phyloP scores from a whole-genome alignment of 2,329 filamentous ascomycete species.

The Myriosclerotinia curreyana region DNA sequence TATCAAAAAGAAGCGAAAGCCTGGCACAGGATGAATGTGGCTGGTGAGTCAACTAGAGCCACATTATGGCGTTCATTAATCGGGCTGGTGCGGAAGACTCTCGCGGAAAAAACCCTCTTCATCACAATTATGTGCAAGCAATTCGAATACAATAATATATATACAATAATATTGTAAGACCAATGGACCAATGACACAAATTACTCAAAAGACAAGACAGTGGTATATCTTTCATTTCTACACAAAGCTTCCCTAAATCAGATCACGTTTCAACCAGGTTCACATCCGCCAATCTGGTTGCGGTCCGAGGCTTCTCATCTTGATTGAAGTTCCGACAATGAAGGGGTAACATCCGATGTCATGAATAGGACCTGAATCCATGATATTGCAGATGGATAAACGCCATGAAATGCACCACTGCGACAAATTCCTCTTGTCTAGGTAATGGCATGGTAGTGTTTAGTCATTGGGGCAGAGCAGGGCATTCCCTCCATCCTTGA shows the following conservation, averaged over 20 bases:
- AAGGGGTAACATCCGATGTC: too few relatives aligned
- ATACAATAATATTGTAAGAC: too few relatives aligned
- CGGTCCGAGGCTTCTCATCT: too few relatives aligned
- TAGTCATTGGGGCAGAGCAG: not conserved
- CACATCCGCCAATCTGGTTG: too few relatives aligned
- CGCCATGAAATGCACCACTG: not conserved
- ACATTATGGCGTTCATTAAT: not conserved
- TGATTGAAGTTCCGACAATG: too few relatives aligned
- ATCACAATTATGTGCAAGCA: not conserved
- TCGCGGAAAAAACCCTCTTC: not conserved
- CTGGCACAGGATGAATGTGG: not conserved
- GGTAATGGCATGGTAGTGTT: not conserved
- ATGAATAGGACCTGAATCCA: not conserved
- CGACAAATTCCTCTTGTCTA: not conserved
- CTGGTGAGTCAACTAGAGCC: not conserved
- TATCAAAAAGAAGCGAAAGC: slow-evolving; percentile 1
- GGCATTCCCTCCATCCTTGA: not conserved
- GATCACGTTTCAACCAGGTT: not conserved
- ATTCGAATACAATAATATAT: too few relatives aligned
- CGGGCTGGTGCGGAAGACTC: not conserved
- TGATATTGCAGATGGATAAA: not conserved
- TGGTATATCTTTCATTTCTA: not conserved
- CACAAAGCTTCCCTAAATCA: not conserved
- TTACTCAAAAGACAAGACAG: too few relatives aligned
- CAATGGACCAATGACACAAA: too few relatives aligned